Percentiles rank a stretch among this genome's conserved stretches.
Conservation (phyloP, 345 rosid genomes). For the Lenwebbia sp. region DNA sequence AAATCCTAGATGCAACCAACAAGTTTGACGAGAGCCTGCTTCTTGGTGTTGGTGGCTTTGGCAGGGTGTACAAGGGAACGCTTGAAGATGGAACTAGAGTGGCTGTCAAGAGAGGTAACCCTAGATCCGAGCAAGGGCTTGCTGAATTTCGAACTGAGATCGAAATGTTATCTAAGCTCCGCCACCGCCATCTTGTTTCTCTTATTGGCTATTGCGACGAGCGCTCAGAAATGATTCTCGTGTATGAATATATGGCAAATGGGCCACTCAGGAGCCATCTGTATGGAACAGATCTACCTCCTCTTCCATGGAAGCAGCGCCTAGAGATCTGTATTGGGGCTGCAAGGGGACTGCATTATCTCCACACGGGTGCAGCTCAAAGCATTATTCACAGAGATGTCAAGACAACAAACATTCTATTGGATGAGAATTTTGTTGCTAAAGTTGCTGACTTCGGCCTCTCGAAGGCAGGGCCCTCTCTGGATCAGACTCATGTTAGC, state of each 20-base stretch:
- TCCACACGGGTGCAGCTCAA: constrained; percentile 97
- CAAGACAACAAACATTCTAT: constrained; percentile 91
- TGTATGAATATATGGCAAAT: constrained; percentile 96
- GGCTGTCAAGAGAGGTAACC: constrained; percentile 97
- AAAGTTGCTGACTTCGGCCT: constrained; percentile 98
- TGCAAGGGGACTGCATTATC: constrained; percentile 94
- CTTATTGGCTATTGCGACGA: constrained; percentile 98
- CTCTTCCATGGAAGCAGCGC: constrained; percentile 91
- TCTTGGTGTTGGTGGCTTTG: constrained; percentile 98
- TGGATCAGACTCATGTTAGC: constrained; percentile 96
- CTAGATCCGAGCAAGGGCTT: constrained; percentile 98
- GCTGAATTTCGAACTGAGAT: constrained; percentile 98
- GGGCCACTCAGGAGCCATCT: constrained; percentile 96
- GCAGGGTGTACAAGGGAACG: constrained; percentile 87
- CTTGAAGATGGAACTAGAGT: constrained; percentile 82
- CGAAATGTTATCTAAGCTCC: constrained; percentile 92
- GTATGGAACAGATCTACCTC: constrained; percentile 79
- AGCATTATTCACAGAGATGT: constrained; percentile 98
- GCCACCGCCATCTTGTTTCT: constrained; percentile 96
- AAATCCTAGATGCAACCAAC: constrained; percentile 87
- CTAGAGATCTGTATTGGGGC: constrained; percentile 97
- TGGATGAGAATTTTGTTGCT: constrained; percentile 89
- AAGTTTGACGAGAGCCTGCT: constrained; percentile 80
- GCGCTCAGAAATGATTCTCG: constrained; percentile 90
- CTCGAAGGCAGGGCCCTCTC: constrained; percentile 86